phyloP scores from a whole-genome alignment of 805 yeast genomes.

The Lachancea sp. region DNA sequence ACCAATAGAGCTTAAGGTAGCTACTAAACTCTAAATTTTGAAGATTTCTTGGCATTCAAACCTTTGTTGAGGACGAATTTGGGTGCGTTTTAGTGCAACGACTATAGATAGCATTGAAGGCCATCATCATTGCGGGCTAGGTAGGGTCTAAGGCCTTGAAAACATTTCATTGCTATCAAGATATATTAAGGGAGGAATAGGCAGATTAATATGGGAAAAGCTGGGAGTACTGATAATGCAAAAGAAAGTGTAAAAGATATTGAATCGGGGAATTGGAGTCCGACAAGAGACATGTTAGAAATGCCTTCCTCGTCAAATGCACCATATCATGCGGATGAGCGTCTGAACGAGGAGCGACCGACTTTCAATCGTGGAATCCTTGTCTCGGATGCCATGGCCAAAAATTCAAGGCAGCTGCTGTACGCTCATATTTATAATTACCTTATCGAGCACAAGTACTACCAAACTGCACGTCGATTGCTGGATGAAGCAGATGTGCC shows the following conservation, averaged over 20 bases:
- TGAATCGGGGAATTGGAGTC: conserved; percentile 1
- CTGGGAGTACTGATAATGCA: neutral
- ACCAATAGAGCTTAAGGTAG: no score
- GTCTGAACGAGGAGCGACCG: neutral
- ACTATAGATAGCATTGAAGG: neutral
- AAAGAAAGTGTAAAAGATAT: neutral
- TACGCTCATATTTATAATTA: conserved; percentile 50
- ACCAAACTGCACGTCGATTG: conserved; percentile 46
- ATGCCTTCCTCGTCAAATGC: neutral
- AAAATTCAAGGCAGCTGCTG: conserved; percentile 44
- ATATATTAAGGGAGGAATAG: no score
- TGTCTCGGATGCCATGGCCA: conserved; percentile 42
- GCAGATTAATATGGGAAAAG: neutral
- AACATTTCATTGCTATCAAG: no score
- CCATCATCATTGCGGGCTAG: neutral
- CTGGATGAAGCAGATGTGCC: conserved; percentile 43
- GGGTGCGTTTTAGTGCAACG: neutral
- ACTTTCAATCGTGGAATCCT: conserved; percentile 15
- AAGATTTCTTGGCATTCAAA: neutral
- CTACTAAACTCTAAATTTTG: no score
- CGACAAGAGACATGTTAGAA: neutral
- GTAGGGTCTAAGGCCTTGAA: no score
- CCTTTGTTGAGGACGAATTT: neutral
- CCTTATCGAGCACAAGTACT: conserved; percentile 40
- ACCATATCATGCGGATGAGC: neutral